A percentile compares a stretch with the other conserved stretches of the same genome.
phyloP scores from a whole-genome alignment of 208 protist species.

The Leishmania tropica region DNA sequence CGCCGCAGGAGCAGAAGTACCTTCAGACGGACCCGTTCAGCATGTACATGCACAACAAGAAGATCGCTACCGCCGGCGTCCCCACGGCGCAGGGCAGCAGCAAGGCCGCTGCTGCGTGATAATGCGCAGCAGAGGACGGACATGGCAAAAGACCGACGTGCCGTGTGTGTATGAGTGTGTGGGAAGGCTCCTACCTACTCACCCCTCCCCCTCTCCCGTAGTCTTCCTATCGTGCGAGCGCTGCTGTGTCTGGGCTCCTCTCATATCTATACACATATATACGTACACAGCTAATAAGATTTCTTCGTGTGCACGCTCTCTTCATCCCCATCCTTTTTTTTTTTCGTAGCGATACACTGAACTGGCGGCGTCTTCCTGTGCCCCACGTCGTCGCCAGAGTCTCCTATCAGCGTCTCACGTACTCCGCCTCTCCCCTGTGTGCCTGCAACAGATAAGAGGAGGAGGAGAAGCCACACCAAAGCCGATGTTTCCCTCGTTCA shows the following conservation, averaged over 20 bases:
- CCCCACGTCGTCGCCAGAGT: too few species aligned
- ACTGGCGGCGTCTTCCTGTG: too few species aligned
- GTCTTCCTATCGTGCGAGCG: background rate
- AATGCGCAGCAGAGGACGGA: background rate
- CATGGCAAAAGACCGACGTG: background rate
- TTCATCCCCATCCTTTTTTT: too few species aligned
- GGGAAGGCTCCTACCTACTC: background rate
- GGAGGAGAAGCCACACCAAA: background rate
- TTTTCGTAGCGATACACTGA: too few species aligned
- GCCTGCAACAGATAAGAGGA: background rate
- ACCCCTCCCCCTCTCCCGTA: background rate
- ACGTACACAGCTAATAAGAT: background rate
- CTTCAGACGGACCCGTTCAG: constrained; percentile 50
- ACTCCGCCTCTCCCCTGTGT: background rate
- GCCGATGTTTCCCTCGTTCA: background rate
- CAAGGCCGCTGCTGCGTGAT: background rate
- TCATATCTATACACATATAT: background rate
- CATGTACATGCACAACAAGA: constrained; percentile 58
- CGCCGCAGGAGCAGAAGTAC: constrained; percentile 48
- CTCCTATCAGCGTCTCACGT: background rate
- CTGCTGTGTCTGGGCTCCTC: too few species aligned
- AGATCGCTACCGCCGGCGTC: constrained; percentile 9
- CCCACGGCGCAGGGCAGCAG: background rate
- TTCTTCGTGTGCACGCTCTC: background rate
- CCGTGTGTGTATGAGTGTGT: background rate